Conservation (phyloP, 805 yeast species). For the Tetrapisispora phaffii region DNA sequence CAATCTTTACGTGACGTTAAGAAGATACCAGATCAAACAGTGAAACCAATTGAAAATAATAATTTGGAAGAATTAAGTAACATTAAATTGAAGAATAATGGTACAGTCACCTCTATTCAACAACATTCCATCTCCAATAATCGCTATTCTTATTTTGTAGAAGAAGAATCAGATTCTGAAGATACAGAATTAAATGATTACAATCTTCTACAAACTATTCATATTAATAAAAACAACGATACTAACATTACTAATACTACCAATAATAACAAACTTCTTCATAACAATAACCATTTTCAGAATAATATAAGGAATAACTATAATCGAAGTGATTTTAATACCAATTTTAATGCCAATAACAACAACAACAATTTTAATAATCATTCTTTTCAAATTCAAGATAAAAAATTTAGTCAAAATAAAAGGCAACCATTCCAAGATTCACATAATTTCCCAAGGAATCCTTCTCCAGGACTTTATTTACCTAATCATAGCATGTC, state of each 20-base stretch:
- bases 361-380: not conserved
- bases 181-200: not conserved
- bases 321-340: not conserved
- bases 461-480: not conserved
- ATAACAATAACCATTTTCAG: not conserved
- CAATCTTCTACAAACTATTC: not conserved
- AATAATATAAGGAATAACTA: not conserved
- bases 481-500: not conserved
- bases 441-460: not conserved
- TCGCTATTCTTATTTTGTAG: slow-evolving; percentile 28
- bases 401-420: not conserved
- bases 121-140: slow-evolving; percentile 21
- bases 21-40: not conserved
- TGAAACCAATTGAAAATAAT: not conserved
- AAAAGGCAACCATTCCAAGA: not conserved
- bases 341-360: not conserved
- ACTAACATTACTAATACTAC: not conserved
- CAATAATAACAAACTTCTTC: not conserved
- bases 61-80: not conserved
- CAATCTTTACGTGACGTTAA: slow-evolving; percentile 18
- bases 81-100: slow-evolving; percentile 9
- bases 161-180: slow-evolving; percentile 20
- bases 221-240: not conserved
- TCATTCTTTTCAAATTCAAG: not conserved
- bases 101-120: slow-evolving; percentile 18